Percentiles rank a stretch among this genome's conserved stretches.
phyloP scores from a whole-genome alignment of 192 early-diverging fungal species.

The Entomortierella chlamydospora region DNA sequence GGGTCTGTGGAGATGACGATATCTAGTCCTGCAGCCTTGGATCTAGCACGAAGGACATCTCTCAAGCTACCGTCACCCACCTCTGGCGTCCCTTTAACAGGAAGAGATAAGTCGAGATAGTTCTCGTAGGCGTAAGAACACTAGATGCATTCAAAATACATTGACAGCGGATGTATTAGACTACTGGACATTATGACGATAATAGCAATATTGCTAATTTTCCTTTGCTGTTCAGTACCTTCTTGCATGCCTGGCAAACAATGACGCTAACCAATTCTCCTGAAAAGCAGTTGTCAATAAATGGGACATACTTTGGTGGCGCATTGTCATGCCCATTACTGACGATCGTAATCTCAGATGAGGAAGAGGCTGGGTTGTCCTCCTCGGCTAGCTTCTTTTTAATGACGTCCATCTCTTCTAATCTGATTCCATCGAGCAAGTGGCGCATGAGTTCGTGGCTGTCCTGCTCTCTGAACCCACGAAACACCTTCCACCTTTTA shows the following conservation, averaged over 20 bases:
- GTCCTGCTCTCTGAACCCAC: slow-evolving; percentile 73
- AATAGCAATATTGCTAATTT: neutral
- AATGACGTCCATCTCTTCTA: slow-evolving; percentile 60
- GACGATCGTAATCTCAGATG: neutral
- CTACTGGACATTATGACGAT: no score
- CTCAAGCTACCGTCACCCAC: slow-evolving; percentile 11
- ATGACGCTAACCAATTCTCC: slow-evolving; percentile 73
- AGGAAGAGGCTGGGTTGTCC: neutral
- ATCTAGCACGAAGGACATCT: slow-evolving; percentile 16
- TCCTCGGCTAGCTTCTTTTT: slow-evolving; percentile 12
- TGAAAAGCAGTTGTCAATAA: slow-evolving; percentile 76
- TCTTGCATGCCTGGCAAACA: slow-evolving; percentile 72
- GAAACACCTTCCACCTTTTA: slow-evolving; percentile 71
- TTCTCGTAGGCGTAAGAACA: slow-evolving; percentile 69
- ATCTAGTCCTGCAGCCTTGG: slow-evolving; percentile 17
- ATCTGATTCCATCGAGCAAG: slow-evolving; percentile 69
- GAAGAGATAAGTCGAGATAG: slow-evolving; percentile 71
- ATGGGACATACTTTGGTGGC: slow-evolving; percentile 47
- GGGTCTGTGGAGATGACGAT: slow-evolving; percentile 3
- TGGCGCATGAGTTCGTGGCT: slow-evolving; percentile 77
- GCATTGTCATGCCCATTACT: neutral
- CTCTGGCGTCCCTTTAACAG: slow-evolving; percentile 45
- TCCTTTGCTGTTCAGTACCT: slow-evolving; percentile 24
- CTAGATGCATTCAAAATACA: slow-evolving; percentile 11
- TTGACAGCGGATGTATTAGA: neutral